phyloP scores from a whole-genome alignment of 2,329 filamentous ascomycete genomes.

The Fusarium torulosum region DNA sequence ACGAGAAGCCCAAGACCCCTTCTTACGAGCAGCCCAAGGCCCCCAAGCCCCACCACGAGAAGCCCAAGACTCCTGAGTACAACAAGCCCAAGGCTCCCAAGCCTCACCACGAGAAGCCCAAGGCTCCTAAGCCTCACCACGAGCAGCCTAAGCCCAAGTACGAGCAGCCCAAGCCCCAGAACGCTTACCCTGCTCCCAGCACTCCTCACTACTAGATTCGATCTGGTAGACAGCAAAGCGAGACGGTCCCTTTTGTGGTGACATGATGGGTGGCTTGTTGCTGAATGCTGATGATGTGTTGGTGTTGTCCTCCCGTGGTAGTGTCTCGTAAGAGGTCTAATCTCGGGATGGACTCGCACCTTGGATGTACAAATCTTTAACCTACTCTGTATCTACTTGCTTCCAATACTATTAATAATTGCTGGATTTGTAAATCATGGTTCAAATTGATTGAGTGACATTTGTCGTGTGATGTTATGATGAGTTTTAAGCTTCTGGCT shows the following conservation, averaged over 20 bases:
- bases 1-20: slow-evolving; percentile 11
- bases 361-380: not conserved
- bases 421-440: not conserved
- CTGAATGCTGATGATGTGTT: too few species aligned
- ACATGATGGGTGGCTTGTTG: too few species aligned
- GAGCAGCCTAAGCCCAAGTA: not conserved
- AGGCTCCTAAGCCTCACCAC: not conserved
- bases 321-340: too few species aligned
- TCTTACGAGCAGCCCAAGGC: not conserved
- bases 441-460: too few species aligned
- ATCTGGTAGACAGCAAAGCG: not conserved
- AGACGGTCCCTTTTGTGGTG: too few species aligned
- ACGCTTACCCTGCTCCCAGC: not conserved
- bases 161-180: not conserved
- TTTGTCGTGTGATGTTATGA: too few species aligned
- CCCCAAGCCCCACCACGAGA: not conserved
- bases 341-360: too few species aligned
- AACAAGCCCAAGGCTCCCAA: not conserved
- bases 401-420: not conserved
- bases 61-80: not conserved
- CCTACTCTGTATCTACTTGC: not conserved
- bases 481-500: too few species aligned
- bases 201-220: slow-evolving; percentile 10
- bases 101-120: not conserved
- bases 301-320: too few species aligned